Base-by-base conservation (phyloP, 1,284 basidiomycete species). In the Taiwanofungus camphoratus region DNA sequence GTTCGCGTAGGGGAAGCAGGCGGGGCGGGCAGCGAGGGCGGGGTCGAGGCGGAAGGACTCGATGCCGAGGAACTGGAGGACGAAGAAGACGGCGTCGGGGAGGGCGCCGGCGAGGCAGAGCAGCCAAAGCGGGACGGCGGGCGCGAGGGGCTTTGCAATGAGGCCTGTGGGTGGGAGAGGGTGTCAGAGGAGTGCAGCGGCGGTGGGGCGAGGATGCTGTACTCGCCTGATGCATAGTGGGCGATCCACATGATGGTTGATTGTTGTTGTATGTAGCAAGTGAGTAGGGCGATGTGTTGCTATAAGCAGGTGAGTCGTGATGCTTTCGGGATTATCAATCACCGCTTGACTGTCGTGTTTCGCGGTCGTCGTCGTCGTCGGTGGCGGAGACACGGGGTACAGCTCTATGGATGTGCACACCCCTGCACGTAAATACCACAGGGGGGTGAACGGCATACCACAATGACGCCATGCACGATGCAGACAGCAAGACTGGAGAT, bases 1-100 rank as follows among this genome's bases (percentile, higher is more conserved):
- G 37, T 59, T 60, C 31, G 58, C 46, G 36, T 61, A 63, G 19
- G 61, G 61, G 49, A 63, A 64, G 46, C 61, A 64, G 8, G 58
- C 60, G 9, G 58, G 56, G 18, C 51, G 49, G n/a, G 44, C 39
- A 2, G 42, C 50, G 15, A 62, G 46, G 3, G 34, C 38, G 8
- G 34, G 20, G 49, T 63, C 56, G 42, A 60, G 52, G 43, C 54
- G 55, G 55, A 60, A 63, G 7, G 52, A 50, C 42, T 61, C 57
- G 35, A 62, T 46, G n/a, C 56, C 55, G 24, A 61, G 24, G 32
- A 63, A 54, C 36, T 55, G 57, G 5, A 61, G 45, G 21, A 59
- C 34, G 47, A 60, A 58, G 48, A 62, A 62, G 24, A 52, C 31
- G 1, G 56, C 57, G 32, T 63, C 62, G 3, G 57, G 49, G 5